These are phyloP conservation scores for Paragyromitra xinjiangensis DNA, from an alignment of 495 filamentous ascomycete genomes.

Conservation along the genomic window DNA sequence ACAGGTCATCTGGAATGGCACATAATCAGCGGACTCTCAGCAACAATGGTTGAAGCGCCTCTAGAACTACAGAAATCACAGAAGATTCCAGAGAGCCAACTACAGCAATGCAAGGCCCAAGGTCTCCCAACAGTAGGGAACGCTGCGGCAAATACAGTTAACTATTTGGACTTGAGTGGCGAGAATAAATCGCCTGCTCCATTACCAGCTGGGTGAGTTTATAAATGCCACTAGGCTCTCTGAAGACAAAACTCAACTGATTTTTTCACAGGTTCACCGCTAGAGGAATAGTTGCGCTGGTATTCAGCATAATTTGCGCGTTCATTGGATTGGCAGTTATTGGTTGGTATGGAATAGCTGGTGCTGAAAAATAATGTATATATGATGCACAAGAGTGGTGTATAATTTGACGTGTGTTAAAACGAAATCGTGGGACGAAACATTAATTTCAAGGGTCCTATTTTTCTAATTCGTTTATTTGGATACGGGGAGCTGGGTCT, in stretches of 20 bases:
- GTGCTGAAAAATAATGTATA: constrained; percentile 8
- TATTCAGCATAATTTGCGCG: constrained; percentile 74
- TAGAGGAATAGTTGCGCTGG: constrained; percentile 74
- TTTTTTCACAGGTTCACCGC: constrained; percentile 67
- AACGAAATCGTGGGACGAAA: too few relatives aligned
- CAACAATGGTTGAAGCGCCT: constrained; percentile 70
- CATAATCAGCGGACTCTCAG: constrained; percentile 66
- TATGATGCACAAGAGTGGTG: background rate
- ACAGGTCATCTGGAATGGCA: constrained; percentile 66
- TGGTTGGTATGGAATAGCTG: constrained; percentile 70
- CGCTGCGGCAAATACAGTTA: constrained; percentile 73
- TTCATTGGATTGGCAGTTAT: constrained; percentile 77
- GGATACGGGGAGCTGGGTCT: too few relatives aligned
- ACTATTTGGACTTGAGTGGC: constrained; percentile 73
- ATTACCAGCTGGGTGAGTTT: constrained; percentile 69
- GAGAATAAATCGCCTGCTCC: constrained; percentile 66
- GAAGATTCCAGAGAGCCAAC: constrained; percentile 70
- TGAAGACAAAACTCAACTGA: background rate
- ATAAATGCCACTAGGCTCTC: background rate
- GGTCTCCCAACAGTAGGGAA: constrained; percentile 69
- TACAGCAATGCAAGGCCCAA: constrained; percentile 67
- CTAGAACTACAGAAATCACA: constrained; percentile 68
- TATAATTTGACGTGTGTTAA: too few relatives aligned
- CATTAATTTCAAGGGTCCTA: too few relatives aligned
- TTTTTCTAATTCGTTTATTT: too few relatives aligned